These are phyloP conservation scores for Coemansia sp. DNA, from an alignment of 192 early-diverging fungal genomes.

Conservation along the genomic window DNA sequence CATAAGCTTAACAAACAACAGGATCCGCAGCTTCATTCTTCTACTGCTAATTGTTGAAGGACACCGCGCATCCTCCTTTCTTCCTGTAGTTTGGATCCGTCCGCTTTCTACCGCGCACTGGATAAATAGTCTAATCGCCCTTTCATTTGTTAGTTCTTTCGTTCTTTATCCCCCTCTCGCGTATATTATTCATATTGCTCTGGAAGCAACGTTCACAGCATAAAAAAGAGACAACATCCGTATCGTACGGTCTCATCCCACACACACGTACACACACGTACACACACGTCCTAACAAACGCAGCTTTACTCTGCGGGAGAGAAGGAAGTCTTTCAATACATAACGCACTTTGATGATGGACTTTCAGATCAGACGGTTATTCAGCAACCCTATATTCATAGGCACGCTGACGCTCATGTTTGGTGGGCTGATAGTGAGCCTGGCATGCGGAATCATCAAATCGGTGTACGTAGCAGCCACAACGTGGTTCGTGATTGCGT, in stretches of 20 bases:
- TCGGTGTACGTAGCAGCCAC: constrained; percentile 34
- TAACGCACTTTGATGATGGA: constrained; percentile 4
- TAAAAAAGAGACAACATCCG: neutral
- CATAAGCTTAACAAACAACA: constrained; percentile 4
- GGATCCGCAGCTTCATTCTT: neutral
- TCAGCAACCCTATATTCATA: constrained; percentile 49
- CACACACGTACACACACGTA: no score
- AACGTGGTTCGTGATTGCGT: constrained; percentile 55
- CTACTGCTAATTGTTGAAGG: constrained; percentile 5
- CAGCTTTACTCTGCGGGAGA: no score
- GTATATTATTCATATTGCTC: constrained; percentile 8
- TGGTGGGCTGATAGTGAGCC: constrained; percentile 30
- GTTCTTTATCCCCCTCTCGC: neutral
- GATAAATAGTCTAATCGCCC: constrained; percentile 6
- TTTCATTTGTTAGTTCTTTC: neutral
- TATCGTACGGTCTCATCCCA: no score
- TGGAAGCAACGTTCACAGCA: constrained; percentile 8
- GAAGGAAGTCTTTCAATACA: no score
- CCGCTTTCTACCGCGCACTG: neutral
- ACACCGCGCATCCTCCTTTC: neutral
- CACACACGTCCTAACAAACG: no score
- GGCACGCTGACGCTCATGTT: constrained; percentile 50
- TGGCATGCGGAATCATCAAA: constrained; percentile 48
- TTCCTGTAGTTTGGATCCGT: neutral
- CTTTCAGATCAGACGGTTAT: constrained; percentile 32